Percentiles rank a stretch among this genome's conserved stretches.
Evolutionary conservation across 2,329 filamentous ascomycete species (phyloP).

Genomic region (Penicillium corylophilum): DNA sequence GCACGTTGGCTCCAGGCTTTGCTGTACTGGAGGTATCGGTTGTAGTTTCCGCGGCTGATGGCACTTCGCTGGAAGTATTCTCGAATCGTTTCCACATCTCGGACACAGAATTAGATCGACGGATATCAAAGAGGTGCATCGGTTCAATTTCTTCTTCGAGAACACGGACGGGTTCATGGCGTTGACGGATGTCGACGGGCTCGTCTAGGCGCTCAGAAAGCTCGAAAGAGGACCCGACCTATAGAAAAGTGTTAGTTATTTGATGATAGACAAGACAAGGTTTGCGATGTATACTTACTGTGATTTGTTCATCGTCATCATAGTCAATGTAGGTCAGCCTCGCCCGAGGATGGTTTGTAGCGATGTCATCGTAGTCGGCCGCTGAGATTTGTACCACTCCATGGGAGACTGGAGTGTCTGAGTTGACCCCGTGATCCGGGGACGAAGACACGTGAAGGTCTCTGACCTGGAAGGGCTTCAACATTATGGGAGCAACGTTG

Average conservation of each 20-base stretch:
- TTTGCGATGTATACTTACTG: slow-evolving; percentile 31
- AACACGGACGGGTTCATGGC: slow-evolving; percentile 8
- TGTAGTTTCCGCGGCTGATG: background rate
- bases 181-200: slow-evolving; percentile 24
- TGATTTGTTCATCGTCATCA: slow-evolving; percentile 51
- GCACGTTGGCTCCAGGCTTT: background rate
- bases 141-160: slow-evolving; percentile 21
- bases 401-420: slow-evolving; percentile 13
- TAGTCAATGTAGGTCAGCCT: slow-evolving; percentile 47
- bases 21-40: background rate
- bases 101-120: slow-evolving; percentile 39
- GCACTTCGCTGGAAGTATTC: slow-evolving; percentile 3
- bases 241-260: slow-evolving; percentile 14
- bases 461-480: slow-evolving; percentile 44
- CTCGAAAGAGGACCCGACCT: slow-evolving; percentile 50
- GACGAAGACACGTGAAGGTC: slow-evolving; percentile 31
- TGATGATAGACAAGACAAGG: too few relatives aligned
- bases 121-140: slow-evolving; percentile 50
- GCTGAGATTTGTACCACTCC: slow-evolving; percentile 43
- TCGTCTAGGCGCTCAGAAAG: slow-evolving; percentile 49
- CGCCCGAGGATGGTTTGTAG: slow-evolving; percentile 42
- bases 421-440: slow-evolving; percentile 2
- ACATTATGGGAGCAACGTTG: slow-evolving; percentile 26
- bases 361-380: slow-evolving; percentile 45
- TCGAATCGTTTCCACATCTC: slow-evolving; percentile 41